A percentile compares a stretch with the other conserved stretches of the same genome.
Evolutionary conservation across 805 yeast species (phyloP).

Genomic region (Myxozyma kluyveri): DNA sequence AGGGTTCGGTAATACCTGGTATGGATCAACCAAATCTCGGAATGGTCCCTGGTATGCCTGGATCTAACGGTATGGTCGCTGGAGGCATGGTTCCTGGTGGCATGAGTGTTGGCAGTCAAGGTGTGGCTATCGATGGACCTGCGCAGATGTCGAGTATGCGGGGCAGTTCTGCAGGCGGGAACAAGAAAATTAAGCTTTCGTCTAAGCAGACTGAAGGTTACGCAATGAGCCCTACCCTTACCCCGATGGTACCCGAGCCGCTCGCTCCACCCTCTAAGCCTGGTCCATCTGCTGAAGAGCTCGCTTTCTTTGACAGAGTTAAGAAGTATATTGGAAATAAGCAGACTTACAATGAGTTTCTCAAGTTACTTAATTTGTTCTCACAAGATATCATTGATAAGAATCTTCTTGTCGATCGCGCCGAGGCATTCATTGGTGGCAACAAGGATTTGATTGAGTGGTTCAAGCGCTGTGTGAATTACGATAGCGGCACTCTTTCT

Average conservation of each 20-base stretch:
- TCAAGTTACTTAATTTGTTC: conserved; percentile 80
- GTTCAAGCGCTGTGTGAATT: conserved; percentile 92
- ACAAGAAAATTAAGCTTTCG: conserved; percentile 24
- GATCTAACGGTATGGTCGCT: neutral
- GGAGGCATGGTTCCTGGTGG: neutral
- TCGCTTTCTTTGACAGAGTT: conserved; percentile 86
- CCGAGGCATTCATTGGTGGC: conserved; percentile 79
- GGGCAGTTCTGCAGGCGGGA: conserved; percentile 11
- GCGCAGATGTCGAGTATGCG: conserved; percentile 18
- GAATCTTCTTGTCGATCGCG: conserved; percentile 74
- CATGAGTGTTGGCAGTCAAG: neutral
- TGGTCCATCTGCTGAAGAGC: conserved; percentile 72
- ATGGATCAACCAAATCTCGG: neutral
- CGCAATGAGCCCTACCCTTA: conserved; percentile 58
- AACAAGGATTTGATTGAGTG: conserved; percentile 77
- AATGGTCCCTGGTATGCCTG: neutral
- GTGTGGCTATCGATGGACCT: conserved; percentile 5
- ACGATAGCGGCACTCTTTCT: conserved; percentile 75
- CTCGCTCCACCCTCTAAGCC: conserved; percentile 52
- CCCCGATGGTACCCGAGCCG: conserved; percentile 86
- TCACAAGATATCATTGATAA: conserved; percentile 89
- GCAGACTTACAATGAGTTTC: conserved; percentile 86
- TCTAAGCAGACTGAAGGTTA: conserved; percentile 15
- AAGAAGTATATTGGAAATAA: conserved; percentile 85
- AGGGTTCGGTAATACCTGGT: neutral